A percentile compares a stretch with the other conserved stretches of the same genome.
Conservation (phyloP, 257 asterid genomes). For the Solanum habrochaites region DNA sequence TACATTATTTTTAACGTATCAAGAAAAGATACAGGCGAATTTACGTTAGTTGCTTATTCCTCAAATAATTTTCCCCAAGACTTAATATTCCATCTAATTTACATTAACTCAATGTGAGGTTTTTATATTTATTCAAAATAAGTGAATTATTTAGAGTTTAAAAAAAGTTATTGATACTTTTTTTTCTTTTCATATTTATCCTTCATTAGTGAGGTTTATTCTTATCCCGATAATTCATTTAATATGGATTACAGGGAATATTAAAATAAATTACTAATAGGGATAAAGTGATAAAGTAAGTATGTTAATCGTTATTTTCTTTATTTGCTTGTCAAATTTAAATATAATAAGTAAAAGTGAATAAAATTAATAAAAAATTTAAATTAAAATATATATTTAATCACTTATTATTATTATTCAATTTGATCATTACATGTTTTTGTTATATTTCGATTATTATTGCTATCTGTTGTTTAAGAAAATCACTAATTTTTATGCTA, state of each 20-base stretch:
- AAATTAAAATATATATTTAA: not conserved
- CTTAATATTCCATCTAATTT: not conserved
- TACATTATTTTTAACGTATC: not conserved
- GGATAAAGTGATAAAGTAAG: not conserved
- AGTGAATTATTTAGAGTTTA: too few relatives aligned
- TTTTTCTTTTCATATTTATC: too few relatives aligned
- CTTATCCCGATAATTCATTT: not conserved
- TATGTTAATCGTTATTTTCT: accelerated
- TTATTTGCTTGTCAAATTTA: not conserved
- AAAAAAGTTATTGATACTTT: too few relatives aligned
- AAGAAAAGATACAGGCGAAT: not conserved
- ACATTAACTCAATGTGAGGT: too few relatives aligned
- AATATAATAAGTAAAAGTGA: not conserved
- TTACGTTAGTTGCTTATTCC: not conserved
- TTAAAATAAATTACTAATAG: not conserved
- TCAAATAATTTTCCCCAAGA: too few relatives aligned
- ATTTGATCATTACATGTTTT: too few relatives aligned
- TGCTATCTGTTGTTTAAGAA: too few relatives aligned
- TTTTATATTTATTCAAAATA: too few relatives aligned
- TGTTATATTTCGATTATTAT: too few relatives aligned
- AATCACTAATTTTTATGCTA: too few relatives aligned
- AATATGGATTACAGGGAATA: not conserved
- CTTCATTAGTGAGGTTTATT: not conserved
- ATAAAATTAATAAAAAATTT: not conserved
- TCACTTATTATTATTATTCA: too few relatives aligned